These are phyloP conservation scores for Nyssa sinensis DNA, from an alignment of 148 eudicot species.

Conservation along the genomic window DNA sequence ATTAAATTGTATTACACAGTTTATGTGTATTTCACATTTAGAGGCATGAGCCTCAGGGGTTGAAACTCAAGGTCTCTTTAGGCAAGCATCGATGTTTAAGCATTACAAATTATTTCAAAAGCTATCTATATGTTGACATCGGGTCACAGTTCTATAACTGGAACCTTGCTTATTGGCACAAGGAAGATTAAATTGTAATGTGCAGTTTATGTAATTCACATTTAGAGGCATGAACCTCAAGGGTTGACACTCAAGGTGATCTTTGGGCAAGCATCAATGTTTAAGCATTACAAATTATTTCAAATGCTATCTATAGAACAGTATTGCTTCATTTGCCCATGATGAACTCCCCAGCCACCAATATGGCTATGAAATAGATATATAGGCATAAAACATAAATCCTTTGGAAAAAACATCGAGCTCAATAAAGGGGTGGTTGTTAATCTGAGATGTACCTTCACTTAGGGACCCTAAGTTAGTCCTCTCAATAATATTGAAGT, in stretches of 20 bases:
- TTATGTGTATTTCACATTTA: not conserved
- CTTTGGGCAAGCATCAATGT: not conserved
- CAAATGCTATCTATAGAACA: not conserved
- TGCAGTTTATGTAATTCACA: not conserved
- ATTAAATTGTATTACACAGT: not conserved
- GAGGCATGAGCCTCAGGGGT: not conserved
- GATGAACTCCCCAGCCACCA: not conserved
- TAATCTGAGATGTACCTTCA: slow-evolving; percentile 61
- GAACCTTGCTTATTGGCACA: not conserved
- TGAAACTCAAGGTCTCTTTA: not conserved
- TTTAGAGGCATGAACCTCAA: not conserved
- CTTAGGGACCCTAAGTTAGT: slow-evolving; percentile 64
- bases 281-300: not conserved
- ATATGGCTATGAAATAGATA: not conserved
- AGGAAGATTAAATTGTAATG: not conserved
- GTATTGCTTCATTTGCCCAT: not conserved
- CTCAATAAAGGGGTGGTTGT: not conserved
- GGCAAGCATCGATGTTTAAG: not conserved
- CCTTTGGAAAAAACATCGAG: not conserved
- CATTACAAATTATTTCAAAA: not conserved
- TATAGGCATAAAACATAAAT: not conserved
- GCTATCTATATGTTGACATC: too few species aligned
- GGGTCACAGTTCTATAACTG: too few species aligned
- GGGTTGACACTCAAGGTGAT: not conserved
- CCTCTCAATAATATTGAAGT: slow-evolving; percentile 64